These are phyloP conservation scores for Nakaseomyces nivariensis DNA, from an alignment of 1,139 yeast genomes.

Conservation along the genomic window DNA sequence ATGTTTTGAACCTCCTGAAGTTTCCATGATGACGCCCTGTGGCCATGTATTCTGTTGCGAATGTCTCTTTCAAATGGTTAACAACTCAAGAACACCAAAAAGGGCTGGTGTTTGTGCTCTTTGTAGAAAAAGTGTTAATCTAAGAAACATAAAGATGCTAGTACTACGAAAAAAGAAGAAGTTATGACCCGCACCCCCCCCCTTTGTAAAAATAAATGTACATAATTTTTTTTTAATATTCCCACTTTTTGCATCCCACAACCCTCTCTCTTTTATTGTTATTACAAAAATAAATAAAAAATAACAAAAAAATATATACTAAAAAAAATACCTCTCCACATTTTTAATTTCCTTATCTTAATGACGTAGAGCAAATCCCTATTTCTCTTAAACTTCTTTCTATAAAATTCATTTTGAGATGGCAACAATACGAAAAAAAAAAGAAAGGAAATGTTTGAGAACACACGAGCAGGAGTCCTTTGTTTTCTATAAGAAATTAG, in stretches of 20 bases:
- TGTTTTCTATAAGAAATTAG: too few species aligned
- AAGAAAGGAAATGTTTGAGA: neutral
- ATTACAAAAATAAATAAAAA: too few species aligned
- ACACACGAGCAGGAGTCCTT: too few species aligned
- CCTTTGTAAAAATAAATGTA: neutral
- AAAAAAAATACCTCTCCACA: too few species aligned
- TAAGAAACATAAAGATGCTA: conserved; percentile 27
- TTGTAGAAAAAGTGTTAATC: conserved; percentile 36
- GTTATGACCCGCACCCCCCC: neutral
- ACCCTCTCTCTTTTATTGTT: too few species aligned
- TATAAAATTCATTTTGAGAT: neutral
- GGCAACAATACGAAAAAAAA: neutral
- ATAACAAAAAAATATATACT: too few species aligned
- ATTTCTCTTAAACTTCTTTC: neutral
- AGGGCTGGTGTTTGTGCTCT: conserved; percentile 39
- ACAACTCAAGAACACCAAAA: conserved; percentile 33
- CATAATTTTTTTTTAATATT: neutral
- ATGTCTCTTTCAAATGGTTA: conserved; percentile 41
- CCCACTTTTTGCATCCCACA: too few species aligned
- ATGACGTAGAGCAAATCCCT: neutral
- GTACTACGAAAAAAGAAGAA: conserved; percentile 15
- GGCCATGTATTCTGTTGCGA: conserved; percentile 46
- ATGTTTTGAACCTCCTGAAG: conserved; percentile 42
- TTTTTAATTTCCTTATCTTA: too few species aligned
- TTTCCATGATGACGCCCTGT: conserved; percentile 41